Percentiles rank a stretch among this genome's conserved stretches.
These are phyloP conservation scores for Xylaria sp. DNA, from an alignment of 2,329 filamentous ascomycete species.

Conservation along the genomic window DNA sequence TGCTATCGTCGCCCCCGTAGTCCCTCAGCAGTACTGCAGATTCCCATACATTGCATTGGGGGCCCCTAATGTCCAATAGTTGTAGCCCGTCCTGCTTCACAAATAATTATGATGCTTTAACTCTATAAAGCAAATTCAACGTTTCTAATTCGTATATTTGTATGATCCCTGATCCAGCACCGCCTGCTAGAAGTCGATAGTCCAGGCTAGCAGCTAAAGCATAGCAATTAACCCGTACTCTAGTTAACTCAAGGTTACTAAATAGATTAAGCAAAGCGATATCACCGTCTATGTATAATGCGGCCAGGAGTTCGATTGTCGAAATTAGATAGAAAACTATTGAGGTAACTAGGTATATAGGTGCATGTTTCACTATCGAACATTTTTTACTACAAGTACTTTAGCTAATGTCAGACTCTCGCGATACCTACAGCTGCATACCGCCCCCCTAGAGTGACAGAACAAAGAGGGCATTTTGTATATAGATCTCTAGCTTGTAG, in stretches of 20 bases:
- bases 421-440: not conserved
- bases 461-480: too few species aligned
- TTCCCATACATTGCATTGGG: conserved; percentile 26
- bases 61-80: conserved; percentile 12
- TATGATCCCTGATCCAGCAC: not conserved
- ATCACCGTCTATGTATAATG: conserved; percentile 18
- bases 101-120: not conserved
- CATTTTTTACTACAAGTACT: conserved; percentile 13
- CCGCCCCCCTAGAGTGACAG: too few species aligned
- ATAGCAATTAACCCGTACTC: conserved; percentile 17
- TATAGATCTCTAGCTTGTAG: too few species aligned
- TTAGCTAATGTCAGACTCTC: not conserved
- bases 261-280: conserved; percentile 15
- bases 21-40: conserved; percentile 6
- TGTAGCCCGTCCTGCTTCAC: conserved; percentile 18
- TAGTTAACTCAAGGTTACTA: not conserved
- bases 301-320: conserved; percentile 10
- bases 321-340: conserved; percentile 17
- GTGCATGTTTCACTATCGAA: conserved; percentile 15
- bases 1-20: not conserved
- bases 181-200: conserved; percentile 9
- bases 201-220: conserved; percentile 17
- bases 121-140: conserved; percentile 11
- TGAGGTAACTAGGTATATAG: conserved; percentile 1
- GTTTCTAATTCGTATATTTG: conserved; percentile 23